Evolutionary conservation across 164 flowering plant species (phyloP), one percentile per base, ranked within the genome.

Genomic region (Vitis amurensis): DNA sequence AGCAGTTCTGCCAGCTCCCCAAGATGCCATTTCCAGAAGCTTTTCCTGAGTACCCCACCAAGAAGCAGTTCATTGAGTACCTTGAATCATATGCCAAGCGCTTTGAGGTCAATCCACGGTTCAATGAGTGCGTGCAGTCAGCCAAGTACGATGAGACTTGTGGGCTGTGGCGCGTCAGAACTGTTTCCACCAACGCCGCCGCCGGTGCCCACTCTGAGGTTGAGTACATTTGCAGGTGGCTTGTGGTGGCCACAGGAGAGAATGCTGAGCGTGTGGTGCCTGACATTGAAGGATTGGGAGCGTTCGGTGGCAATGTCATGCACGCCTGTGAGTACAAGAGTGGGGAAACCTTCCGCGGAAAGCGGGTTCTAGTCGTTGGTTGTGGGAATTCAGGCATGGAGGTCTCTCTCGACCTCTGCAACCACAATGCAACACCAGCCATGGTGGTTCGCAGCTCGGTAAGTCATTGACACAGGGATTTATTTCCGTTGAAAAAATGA

Each of bases 381-480:
- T 89, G 94, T 58, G 97, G 97, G 0, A 91, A 91, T 72, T 91
- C 97, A 3, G 97, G 92, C 77, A 91, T 91, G 97, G 97, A 91
- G 64, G 77, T 89, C n/a, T 85, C 91, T 51, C 86, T 91, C 48
- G 97, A 91, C 71, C 92, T 91, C 59, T 83, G 81, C 73, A 85
- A 88, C 66, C 89, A 89, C 79, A 78, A 83, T 56, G 94, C 97
- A 6, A 15, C 48, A 1, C 93, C 94, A 2, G 72, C 81, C n/a
- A 91, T 91, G 91, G 92, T 89, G 3, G 91, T 87, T 63, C 82
- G 94, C 0, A 85, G 85, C 86, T 79, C 91, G 80, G 97, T 91
- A 70, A 83, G 89, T 73, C 14, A 44, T 64, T 55, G 29, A 59
- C 15, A n/a, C 1, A 19, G 12, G 47, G 12, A 16, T 1, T 15